Evolutionary conservation across 1,284 basidiomycete species (phyloP).

Genomic region (Mycena sp.): DNA sequence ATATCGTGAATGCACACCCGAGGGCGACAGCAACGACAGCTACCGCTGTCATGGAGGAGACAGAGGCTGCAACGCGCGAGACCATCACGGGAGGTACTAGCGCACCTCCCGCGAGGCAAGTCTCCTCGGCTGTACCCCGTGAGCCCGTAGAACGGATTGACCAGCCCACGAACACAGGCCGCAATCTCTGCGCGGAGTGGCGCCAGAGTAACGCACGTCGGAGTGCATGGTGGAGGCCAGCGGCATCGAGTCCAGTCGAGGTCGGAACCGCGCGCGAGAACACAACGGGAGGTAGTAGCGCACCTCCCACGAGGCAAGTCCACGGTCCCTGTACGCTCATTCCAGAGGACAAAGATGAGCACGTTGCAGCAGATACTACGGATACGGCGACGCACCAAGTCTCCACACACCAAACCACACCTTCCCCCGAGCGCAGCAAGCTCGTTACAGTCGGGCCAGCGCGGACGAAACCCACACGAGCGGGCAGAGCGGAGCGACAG

Average conservation of each 20-base stretch:
- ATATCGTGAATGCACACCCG: neutral
- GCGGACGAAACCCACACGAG: neutral
- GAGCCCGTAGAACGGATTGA: neutral
- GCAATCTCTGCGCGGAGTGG: neutral
- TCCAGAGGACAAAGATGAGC: neutral
- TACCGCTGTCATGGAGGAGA: neutral
- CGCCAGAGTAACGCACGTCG: neutral
- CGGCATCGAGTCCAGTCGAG: neutral
- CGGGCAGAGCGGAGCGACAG: neutral
- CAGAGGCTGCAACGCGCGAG: neutral
- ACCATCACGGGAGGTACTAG: neutral
- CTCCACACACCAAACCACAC: neutral
- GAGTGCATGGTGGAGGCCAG: neutral
- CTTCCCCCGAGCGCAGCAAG: neutral
- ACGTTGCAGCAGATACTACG: neutral
- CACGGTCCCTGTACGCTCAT: no score
- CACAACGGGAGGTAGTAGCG: neutral
- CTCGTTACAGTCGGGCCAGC: neutral
- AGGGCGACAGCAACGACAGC: neutral
- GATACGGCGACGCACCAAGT: neutral
- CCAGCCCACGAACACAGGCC: neutral
- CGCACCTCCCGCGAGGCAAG: neutral
- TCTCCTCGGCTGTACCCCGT: neutral
- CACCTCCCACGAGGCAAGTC: conserved; percentile 5
- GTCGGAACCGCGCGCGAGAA: neutral